phyloP scores from a whole-genome alignment of 495 filamentous ascomycete species.

The Hypoxylon rickii region DNA sequence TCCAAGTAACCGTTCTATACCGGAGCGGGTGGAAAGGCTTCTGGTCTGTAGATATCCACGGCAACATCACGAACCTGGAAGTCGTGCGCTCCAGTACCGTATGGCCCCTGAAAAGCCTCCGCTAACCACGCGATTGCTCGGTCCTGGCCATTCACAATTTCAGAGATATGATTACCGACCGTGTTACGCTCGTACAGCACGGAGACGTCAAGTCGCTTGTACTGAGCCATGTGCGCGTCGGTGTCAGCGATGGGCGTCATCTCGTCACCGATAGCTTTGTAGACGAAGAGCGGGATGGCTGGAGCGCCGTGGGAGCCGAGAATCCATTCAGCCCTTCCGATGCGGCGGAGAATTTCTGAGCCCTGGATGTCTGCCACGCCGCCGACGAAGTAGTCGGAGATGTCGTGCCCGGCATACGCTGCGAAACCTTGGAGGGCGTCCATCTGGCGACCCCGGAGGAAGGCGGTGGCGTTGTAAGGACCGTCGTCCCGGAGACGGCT shows the following conservation, averaged over 20 bases:
- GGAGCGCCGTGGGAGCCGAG: constrained; percentile 52
- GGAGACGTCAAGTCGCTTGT: constrained; percentile 39
- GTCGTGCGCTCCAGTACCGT: no score
- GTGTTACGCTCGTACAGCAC: constrained; percentile 47
- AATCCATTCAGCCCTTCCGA: constrained; percentile 40
- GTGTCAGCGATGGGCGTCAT: constrained; percentile 47
- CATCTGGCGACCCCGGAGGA: constrained; percentile 40
- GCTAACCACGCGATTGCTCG: constrained; percentile 31
- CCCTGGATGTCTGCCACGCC: constrained; percentile 38
- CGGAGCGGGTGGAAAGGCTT: no score
- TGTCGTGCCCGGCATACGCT: constrained; percentile 40
- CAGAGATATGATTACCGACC: constrained; percentile 25
- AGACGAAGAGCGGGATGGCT: constrained; percentile 51
- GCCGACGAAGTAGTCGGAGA: constrained; percentile 48
- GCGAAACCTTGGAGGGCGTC: constrained; percentile 26
- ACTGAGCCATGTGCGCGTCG: constrained; percentile 47
- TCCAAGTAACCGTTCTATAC: no score
- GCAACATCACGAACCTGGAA: no score
- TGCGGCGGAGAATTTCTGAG: constrained; percentile 22
- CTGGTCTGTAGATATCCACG: no score
- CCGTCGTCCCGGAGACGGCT: constrained; percentile 27
- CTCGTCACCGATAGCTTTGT: constrained; percentile 57
- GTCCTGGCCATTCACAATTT: constrained; percentile 31
- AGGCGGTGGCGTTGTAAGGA: constrained; percentile 31
- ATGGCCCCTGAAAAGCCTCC: constrained; percentile 28